These are phyloP conservation scores for Ogataea methylovora DNA, from an alignment of 805 yeast species.

Conservation along the genomic window DNA sequence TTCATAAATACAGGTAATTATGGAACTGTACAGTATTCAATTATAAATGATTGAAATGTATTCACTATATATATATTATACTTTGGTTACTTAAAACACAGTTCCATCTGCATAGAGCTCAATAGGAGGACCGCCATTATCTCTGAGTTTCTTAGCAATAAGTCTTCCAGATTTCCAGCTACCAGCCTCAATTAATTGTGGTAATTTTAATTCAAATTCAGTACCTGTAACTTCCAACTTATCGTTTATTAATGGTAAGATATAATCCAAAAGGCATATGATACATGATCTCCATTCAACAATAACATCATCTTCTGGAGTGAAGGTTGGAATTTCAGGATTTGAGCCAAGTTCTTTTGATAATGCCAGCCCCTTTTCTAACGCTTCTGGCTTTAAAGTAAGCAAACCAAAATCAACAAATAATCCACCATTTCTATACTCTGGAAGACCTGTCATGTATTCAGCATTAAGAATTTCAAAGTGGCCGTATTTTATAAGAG, in stretches of 20 bases:
- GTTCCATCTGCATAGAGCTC: slow-evolving; percentile 59
- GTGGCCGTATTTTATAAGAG: slow-evolving; percentile 39
- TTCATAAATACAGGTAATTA: too few species aligned
- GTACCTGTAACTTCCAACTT: slow-evolving; percentile 27
- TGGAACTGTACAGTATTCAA: too few species aligned
- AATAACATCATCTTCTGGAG: slow-evolving; percentile 50
- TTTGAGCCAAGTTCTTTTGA: slow-evolving; percentile 22
- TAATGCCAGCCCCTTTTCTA: slow-evolving; percentile 29
- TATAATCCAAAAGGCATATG: slow-evolving; percentile 45
- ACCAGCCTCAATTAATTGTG: slow-evolving; percentile 63
- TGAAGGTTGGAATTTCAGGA: slow-evolving; percentile 37
- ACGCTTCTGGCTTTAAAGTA: slow-evolving; percentile 34
- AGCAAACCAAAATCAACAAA: slow-evolving; percentile 50
- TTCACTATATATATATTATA: background rate
- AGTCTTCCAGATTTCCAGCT: slow-evolving; percentile 62
- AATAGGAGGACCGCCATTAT: slow-evolving; percentile 57
- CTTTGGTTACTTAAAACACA: slow-evolving; percentile 33
- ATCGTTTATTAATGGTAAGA: slow-evolving; percentile 45
- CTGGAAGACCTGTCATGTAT: slow-evolving; percentile 51
- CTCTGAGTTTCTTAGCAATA: slow-evolving; percentile 45
- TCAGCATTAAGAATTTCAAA: slow-evolving; percentile 30
- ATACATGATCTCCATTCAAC: slow-evolving; percentile 66
- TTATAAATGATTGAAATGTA: too few species aligned
- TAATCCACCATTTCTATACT: slow-evolving; percentile 59
- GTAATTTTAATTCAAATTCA: slow-evolving; percentile 30